Evolutionary conservation across 306 rosid genomes (phyloP).

Genomic region (Ammopiptanthus mongolicus): DNA sequence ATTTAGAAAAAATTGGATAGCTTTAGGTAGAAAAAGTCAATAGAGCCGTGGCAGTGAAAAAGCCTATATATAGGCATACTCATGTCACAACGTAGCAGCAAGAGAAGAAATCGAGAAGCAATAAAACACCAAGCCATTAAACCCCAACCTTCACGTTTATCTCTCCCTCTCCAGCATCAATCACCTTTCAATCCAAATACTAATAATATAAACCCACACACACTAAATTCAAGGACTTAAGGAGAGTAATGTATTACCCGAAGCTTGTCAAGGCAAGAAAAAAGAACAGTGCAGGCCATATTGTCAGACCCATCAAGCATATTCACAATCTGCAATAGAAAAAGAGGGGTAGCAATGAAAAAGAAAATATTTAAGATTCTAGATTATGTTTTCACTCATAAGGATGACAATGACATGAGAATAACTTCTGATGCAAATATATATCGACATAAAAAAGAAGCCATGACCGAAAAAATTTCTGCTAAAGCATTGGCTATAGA

Average conservation of each 20-base stretch:
- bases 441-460: neutral
- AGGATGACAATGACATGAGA: too few species aligned
- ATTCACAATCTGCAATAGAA: constrained; percentile 63
- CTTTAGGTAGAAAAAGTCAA: neutral
- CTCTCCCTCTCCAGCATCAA: neutral
- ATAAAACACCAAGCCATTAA: neutral
- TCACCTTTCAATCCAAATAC: neutral
- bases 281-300: constrained; percentile 60
- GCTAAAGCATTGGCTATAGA: neutral
- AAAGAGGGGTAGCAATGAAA: neutral
- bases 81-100: neutral
- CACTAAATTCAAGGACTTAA: constrained; percentile 7
- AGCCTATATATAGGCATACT: neutral
- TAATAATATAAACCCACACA: neutral
- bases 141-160: neutral
- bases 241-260: constrained; percentile 45
- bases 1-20: neutral
- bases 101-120: neutral
- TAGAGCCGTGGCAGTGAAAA: neutral
- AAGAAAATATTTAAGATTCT: neutral
- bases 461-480: neutral
- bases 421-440: neutral
- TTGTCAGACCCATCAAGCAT: constrained; percentile 65
- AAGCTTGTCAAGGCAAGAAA: constrained; percentile 67
- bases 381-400: neutral